A percentile compares a stretch with the other conserved stretches of the same genome.
Conservation (phyloP, 805 yeast genomes). For the Kuraishia borneana region DNA sequence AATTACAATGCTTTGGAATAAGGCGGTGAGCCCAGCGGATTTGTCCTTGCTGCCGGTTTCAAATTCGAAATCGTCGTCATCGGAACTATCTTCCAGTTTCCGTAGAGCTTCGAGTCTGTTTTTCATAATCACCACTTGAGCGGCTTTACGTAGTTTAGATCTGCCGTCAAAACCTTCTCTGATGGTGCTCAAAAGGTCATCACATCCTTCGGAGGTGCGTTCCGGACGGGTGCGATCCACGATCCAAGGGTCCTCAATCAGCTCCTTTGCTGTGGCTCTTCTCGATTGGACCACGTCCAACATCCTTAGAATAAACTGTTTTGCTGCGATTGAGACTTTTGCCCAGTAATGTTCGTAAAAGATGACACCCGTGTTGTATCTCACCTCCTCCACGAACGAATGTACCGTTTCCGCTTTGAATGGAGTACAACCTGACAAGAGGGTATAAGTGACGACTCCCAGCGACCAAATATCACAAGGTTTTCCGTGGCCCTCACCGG, state of each 20-base stretch:
- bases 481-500: constrained; percentile 68
- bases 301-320: constrained; percentile 61
- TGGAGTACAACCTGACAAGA: constrained; percentile 88
- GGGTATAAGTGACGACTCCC: constrained; percentile 86
- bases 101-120: constrained; percentile 69
- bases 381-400: constrained; percentile 74
- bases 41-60: not conserved
- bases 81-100: constrained; percentile 45
- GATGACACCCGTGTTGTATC: constrained; percentile 61
- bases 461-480: constrained; percentile 95
- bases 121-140: constrained; percentile 72
- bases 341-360: constrained; percentile 87
- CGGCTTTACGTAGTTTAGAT: constrained; percentile 73
- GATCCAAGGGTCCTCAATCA: constrained; percentile 73
- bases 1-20: constrained; percentile 3
- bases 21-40: not conserved
- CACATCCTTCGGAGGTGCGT: not conserved
- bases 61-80: constrained; percentile 9
- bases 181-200: constrained; percentile 72
- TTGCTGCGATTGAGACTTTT: constrained; percentile 69
- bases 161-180: constrained; percentile 77
- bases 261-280: constrained; percentile 58
- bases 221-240: constrained; percentile 20
- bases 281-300: constrained; percentile 55
- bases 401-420: constrained; percentile 74